These are phyloP conservation scores for Excoecaria cochinchinensis DNA, from an alignment of 345 rosid species.

Conservation along the genomic window DNA sequence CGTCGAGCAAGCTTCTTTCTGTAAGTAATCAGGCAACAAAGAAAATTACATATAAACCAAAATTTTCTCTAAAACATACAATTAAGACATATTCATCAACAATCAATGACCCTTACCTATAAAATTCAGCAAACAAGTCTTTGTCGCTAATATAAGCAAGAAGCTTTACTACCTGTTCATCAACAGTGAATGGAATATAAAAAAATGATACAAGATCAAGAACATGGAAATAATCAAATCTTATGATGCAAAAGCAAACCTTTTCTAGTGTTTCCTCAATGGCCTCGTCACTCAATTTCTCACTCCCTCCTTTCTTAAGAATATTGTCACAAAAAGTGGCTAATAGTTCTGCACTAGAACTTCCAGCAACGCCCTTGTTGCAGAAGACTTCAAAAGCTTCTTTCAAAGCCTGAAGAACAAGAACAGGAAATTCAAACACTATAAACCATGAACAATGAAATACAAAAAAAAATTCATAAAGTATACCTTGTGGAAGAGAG, in stretches of 20 bases:
- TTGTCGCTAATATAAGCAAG: conserved; percentile 38
- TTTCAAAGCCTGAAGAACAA: conserved; percentile 30
- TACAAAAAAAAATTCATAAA: background rate
- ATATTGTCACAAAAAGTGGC: conserved; percentile 43
- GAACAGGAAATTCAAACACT: background rate
- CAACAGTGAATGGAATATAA: background rate
- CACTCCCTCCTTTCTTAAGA: conserved; percentile 38
- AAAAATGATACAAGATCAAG: background rate
- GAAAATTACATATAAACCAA: background rate
- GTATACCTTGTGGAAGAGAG: conserved; percentile 39
- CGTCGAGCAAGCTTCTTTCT: conserved; percentile 56
- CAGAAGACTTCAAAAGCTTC: conserved; percentile 44
- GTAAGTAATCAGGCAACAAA: conserved; percentile 6
- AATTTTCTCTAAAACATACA: background rate
- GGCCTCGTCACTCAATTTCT: conserved; percentile 45
- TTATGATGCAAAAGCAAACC: conserved; percentile 10
- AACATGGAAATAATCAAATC: background rate
- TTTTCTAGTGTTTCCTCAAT: conserved; percentile 42
- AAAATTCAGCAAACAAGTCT: conserved; percentile 43
- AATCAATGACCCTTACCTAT: conserved; percentile 13
- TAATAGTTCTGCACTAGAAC: conserved; percentile 38
- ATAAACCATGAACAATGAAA: background rate
- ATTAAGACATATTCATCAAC: background rate
- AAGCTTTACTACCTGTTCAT: conserved; percentile 30
- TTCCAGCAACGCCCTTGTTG: conserved; percentile 35